These are phyloP conservation scores for Annulohypoxylon nitens DNA, from an alignment of 495 filamentous ascomycete species.

Conservation along the genomic window DNA sequence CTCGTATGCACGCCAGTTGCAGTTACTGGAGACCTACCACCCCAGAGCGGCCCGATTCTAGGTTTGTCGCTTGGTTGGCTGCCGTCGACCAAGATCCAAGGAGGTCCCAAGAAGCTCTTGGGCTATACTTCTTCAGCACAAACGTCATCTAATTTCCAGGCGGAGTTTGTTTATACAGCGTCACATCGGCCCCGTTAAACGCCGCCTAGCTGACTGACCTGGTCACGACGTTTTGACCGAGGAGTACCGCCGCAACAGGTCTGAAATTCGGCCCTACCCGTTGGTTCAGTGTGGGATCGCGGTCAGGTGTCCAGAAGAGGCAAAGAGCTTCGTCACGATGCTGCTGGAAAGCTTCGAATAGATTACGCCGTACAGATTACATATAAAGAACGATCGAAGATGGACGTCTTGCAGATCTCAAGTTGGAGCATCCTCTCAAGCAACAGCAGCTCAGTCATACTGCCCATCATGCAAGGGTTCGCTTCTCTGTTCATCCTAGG, in stretches of 20 bases:
- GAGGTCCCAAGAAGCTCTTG: neutral
- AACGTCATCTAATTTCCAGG: slow-evolving; percentile 35
- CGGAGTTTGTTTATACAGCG: slow-evolving; percentile 20
- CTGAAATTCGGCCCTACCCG: slow-evolving; percentile 47
- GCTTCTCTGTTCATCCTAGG: slow-evolving; percentile 62
- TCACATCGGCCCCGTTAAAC: slow-evolving; percentile 37
- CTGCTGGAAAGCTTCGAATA: slow-evolving; percentile 29
- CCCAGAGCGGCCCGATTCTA: slow-evolving; percentile 48
- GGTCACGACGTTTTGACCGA: slow-evolving; percentile 30
- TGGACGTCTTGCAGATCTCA: slow-evolving; percentile 44
- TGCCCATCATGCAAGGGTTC: slow-evolving; percentile 60
- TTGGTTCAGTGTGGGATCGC: slow-evolving; percentile 15
- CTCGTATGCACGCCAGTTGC: slow-evolving; percentile 35
- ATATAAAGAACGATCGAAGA: slow-evolving; percentile 41
- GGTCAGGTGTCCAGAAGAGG: slow-evolving; percentile 42
- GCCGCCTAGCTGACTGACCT: slow-evolving; percentile 26
- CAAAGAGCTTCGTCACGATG: slow-evolving; percentile 39
- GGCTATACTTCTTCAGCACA: slow-evolving; percentile 26
- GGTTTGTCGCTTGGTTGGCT: slow-evolving; percentile 29
- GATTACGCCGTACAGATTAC: neutral
- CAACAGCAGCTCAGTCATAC: slow-evolving; percentile 51
- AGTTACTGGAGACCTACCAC: slow-evolving; percentile 15
- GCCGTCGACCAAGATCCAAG: neutral
- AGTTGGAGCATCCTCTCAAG: slow-evolving; percentile 37
- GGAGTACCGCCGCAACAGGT: slow-evolving; percentile 34